These are phyloP conservation scores for Manihot esculenta DNA, from an alignment of 441 rosid species.

Conservation along the genomic window DNA sequence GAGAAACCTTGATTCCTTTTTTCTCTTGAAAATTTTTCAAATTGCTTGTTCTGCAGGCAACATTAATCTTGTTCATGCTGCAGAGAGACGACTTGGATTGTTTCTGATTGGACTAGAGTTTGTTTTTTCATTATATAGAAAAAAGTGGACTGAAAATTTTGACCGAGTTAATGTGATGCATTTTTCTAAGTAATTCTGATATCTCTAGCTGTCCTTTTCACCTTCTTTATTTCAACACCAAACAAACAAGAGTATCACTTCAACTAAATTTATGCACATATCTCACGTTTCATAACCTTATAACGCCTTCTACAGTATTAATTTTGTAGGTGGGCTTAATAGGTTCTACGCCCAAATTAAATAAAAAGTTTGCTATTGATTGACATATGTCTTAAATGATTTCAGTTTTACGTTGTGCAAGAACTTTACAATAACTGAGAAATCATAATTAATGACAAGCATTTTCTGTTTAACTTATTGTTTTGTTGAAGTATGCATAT, in stretches of 20 bases:
- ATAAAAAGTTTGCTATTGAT: no score
- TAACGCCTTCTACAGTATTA: not conserved
- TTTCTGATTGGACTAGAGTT: not conserved
- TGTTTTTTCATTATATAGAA: not conserved
- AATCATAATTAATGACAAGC: not conserved
- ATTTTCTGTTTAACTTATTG: no score
- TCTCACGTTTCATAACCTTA: not conserved
- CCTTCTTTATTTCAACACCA: not conserved
- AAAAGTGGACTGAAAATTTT: no score
- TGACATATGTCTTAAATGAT: not conserved
- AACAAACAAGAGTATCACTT: not conserved
- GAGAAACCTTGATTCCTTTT: not conserved
- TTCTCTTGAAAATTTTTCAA: no score
- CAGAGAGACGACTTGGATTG: not conserved
- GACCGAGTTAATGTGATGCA: no score
- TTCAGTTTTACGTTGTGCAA: not conserved
- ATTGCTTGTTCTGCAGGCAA: not conserved
- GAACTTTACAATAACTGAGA: not conserved
- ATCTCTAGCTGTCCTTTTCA: not conserved
- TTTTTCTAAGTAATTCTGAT: not conserved
- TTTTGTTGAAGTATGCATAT: not conserved
- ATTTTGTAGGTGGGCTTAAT: not conserved
- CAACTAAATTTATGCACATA: not conserved
- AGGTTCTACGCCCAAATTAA: not conserved
- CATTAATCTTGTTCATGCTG: not conserved